These are phyloP conservation scores for Penicillium nucicola DNA, from an alignment of 495 filamentous ascomycete species.

Conservation along the genomic window DNA sequence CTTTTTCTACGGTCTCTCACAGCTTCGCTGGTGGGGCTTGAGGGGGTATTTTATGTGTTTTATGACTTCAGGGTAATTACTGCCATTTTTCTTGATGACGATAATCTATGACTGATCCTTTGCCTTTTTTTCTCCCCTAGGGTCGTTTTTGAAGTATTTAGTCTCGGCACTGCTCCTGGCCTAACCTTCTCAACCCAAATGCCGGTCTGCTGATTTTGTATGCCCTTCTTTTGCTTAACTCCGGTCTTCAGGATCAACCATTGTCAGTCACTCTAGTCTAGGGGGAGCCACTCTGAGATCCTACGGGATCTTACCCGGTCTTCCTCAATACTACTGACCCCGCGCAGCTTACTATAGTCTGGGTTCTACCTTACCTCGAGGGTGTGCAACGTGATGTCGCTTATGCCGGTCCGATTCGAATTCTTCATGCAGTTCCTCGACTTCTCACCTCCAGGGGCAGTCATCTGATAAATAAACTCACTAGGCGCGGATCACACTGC, in stretches of 20 bases:
- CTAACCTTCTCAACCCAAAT: not conserved
- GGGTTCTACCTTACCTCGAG: not conserved
- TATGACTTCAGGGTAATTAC: constrained; percentile 19
- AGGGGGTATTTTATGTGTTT: constrained; percentile 20
- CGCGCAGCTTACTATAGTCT: constrained; percentile 1
- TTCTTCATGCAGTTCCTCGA: not conserved
- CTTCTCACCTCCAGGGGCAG: not conserved
- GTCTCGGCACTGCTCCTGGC: not conserved
- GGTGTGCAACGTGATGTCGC: constrained; percentile 2
- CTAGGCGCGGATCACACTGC: not conserved
- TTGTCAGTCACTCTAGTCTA: not conserved
- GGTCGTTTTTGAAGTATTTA: not conserved
- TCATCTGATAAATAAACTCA: constrained; percentile 6
- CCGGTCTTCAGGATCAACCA: not conserved
- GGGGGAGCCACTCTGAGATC: not conserved
- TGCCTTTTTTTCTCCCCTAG: not conserved
- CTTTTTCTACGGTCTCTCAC: constrained; percentile 33
- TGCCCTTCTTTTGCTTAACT: not conserved
- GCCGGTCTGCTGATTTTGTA: not conserved
- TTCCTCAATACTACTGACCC: not conserved
- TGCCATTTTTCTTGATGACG: not conserved
- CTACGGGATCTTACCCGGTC: not conserved
- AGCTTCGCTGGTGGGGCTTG: constrained; percentile 26
- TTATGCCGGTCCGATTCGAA: constrained; percentile 1
- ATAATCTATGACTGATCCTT: not conserved